Base-by-base conservation (phyloP, 2,329 filamentous ascomycete species). In the Elsinoe fawcettii region DNA sequence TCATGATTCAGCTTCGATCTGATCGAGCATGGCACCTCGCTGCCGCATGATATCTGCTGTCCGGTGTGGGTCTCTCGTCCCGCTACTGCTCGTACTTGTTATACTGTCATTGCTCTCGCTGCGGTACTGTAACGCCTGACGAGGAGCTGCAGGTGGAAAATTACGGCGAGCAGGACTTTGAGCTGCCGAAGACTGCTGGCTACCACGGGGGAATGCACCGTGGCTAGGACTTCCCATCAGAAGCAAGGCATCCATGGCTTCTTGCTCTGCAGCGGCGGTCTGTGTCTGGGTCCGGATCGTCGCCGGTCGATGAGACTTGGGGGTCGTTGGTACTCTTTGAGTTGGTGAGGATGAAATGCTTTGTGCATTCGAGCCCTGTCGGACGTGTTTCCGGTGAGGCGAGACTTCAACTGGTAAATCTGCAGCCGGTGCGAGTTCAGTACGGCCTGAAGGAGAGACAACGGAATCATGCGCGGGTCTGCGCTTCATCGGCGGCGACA, bases 221-320 rank as follows among this genome's bases (percentile, higher is more conserved):
- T 55, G 41, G 36, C 53, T 55, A 2, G 54, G 54, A 49, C 54
- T 56, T 65, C 87, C 90, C 83, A 93, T 87, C 66, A 91, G 90
- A 23, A 92, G 75, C 22, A 93, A 72, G 0, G 87, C 86, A 66
- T 91, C 88, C 47, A 92, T 83, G 5, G 88, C 88, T 65, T 92
- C 88, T 66, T 90, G 87, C 66, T 93, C 88, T 54, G 75, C 77
- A 60, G 87, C 81, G 7, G 81, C 74, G 20, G 83, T 83, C 61
- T 88, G 85, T 57, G 84, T 85, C 0, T 85, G 84, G 27, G 86
- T 87, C 60, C 84, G 83, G 3, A 87, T 72, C 14, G 84, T 80
- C 6, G 80, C 76, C 56, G 69, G 65, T 2, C 60, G 59, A 14
- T 49, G 37, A 65, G 67, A 63, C 68, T 68, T 25, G 57, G 49